Base-by-base conservation (phyloP, 2,329 filamentous ascomycete species). In the Amphichorda felina region DNA sequence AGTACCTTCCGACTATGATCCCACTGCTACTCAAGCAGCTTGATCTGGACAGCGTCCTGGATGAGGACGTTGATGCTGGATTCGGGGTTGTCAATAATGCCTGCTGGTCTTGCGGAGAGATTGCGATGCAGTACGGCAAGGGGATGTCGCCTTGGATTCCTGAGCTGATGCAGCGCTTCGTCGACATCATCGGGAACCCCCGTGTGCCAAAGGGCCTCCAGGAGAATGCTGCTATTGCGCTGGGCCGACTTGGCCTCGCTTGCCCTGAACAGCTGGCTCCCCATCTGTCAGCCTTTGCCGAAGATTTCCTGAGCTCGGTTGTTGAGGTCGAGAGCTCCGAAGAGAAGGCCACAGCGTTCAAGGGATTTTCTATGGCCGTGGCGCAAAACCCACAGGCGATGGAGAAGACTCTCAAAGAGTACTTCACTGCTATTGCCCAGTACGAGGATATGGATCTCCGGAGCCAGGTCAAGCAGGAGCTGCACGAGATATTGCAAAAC, bases 11-110 rank as follows among this genome's bases (percentile, higher is more conserved):
- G 2, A 74, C 68, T 10, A 70, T 96, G 37, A 63, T 96, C 52
- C 82, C 85, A 1, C 77, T 89, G 33, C 63, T 95, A n/a, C 72
- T 95, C 43, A 75, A 78, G 48, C 88, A 96, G 54, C 74, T 98
- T 19, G 88, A 96, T 45, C 66, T 94, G 45, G 81, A 87, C 41
- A 70, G 69, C 37, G 72, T 87, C 34, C 60, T 76, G 14, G 82
- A 88, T 41, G 85, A 93, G 46, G 82, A 87, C 41, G 77, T 86
- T 32, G 85, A 94, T 43, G 82, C 75, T 14, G 80, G 79, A 11
- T 95, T 94, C 55, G 86, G 87, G 40, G 88, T 96, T 21, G 79
- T 96, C 40, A 98, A 96, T 70, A 98, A 98, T 53, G 89, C 91
- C 16, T 96, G 89, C 62, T 98, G 91, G 91, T 93, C 88, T 6